phyloP scores from a whole-genome alignment of 768 basidiomycete genomes.

The Rubroboletus satanas region DNA sequence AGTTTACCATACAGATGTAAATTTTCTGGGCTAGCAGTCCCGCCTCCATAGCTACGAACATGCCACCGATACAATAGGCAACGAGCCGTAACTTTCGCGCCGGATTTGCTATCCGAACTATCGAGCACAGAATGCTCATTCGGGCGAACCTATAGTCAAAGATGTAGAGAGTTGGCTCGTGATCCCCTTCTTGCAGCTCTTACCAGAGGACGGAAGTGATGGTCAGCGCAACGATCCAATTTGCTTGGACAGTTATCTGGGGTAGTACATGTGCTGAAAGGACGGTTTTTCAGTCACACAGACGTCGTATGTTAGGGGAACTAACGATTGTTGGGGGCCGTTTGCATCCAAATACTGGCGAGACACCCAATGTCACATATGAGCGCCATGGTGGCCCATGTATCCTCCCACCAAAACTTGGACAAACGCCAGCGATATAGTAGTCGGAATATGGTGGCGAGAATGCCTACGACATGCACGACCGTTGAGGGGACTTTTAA shows the following conservation, averaged over 20 bases:
- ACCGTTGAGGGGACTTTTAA: slow-evolving; percentile 15
- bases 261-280: background rate
- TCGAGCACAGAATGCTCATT: slow-evolving; percentile 27
- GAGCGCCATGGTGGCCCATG: slow-evolving; percentile 25
- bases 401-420: slow-evolving; percentile 27
- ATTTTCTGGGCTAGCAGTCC: slow-evolving; percentile 20
- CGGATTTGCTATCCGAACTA: slow-evolving; percentile 21
- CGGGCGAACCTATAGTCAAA: slow-evolving; percentile 20
- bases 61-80: slow-evolving; percentile 13
- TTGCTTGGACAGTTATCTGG: background rate
- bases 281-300: background rate
- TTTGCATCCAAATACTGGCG: slow-evolving; percentile 17
- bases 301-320: background rate
- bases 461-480: slow-evolving; percentile 17
- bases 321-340: slow-evolving; percentile 2
- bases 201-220: slow-evolving; percentile 23
- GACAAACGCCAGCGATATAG: slow-evolving; percentile 19
- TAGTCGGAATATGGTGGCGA: slow-evolving; percentile 19
- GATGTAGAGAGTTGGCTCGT: background rate
- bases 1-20: slow-evolving; percentile 1
- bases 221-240: slow-evolving; percentile 20
- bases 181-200: background rate
- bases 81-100: slow-evolving; percentile 3
- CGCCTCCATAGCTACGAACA: slow-evolving; percentile 15
- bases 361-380: slow-evolving; percentile 20